These are phyloP conservation scores for Cardamine chenopodiifolia DNA, from an alignment of 345 rosid genomes.

Conservation along the genomic window DNA sequence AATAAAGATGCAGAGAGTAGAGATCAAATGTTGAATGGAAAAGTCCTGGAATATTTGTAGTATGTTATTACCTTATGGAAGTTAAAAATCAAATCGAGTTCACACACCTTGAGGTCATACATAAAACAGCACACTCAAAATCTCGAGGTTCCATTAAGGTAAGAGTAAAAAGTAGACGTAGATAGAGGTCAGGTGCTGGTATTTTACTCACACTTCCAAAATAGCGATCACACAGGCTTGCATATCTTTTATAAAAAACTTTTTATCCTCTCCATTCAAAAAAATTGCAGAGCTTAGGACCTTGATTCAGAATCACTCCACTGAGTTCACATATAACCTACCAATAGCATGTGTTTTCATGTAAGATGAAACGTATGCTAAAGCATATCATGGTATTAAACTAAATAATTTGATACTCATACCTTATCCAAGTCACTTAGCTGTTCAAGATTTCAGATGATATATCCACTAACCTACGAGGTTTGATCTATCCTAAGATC, in stretches of 20 bases:
- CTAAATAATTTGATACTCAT: neutral
- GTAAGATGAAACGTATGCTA: neutral
- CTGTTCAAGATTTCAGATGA: too few species aligned
- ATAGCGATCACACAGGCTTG: constrained; percentile 94
- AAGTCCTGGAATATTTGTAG: neutral
- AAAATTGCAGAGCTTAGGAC: constrained; percentile 94
- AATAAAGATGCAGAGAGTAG: constrained; percentile 10
- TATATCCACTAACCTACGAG: too few species aligned
- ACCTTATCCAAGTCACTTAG: too few species aligned
- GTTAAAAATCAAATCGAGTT: constrained; percentile 93
- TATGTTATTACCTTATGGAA: constrained; percentile 74
- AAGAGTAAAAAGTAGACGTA: neutral
- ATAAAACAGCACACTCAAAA: constrained; percentile 15
- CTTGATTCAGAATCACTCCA: constrained; percentile 78
- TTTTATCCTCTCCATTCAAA: constrained; percentile 92
- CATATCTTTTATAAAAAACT: constrained; percentile 95
- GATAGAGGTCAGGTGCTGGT: neutral
- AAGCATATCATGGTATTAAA: neutral
- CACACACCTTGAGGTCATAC: constrained; percentile 68
- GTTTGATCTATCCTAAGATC: constrained; percentile 51
- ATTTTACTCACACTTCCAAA: constrained; percentile 86
- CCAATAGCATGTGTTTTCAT: neutral
- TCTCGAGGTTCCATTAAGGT: neutral
- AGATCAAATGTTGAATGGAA: neutral
- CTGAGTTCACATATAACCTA: constrained; percentile 93